Conservation (phyloP, 1,284 basidiomycete genomes). For the Schizophyllum amplum region DNA sequence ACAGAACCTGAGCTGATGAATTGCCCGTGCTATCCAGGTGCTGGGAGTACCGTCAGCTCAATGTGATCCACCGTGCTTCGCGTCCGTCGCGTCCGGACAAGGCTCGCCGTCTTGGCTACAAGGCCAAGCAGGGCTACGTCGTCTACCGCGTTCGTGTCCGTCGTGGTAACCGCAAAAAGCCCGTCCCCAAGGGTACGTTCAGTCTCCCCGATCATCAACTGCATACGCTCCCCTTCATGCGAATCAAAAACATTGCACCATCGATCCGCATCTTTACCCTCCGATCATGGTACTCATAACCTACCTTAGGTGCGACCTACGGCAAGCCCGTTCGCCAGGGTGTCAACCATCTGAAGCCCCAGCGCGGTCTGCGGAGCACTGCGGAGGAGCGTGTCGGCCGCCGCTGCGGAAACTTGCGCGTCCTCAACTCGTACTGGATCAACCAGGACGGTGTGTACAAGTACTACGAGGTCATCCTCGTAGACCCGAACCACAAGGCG, state of each 20-base stretch:
- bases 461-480: conserved; percentile 98
- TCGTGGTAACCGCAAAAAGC: conserved; percentile 99
- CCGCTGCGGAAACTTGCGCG: conserved; percentile 93
- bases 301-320: conserved; percentile 77
- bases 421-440: conserved; percentile 99
- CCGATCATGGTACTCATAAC: not conserved
- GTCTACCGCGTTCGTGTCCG: conserved; percentile 97
- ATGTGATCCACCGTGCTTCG: conserved; percentile 96
- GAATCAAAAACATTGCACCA: too few relatives aligned
- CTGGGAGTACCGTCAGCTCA: conserved; percentile 99
- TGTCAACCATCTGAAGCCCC: conserved; percentile 99
- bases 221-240: not conserved
- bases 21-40: conserved; percentile 48
- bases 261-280: not conserved
- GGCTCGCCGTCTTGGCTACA: conserved; percentile 98
- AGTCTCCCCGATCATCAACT: not conserved
- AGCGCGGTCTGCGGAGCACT: conserved; percentile 86
- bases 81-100: conserved; percentile 99
- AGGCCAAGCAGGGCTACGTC: conserved; percentile 99
- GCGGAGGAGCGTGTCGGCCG: conserved; percentile 98
- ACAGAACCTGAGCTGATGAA: not conserved
- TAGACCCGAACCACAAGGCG: conserved; percentile 90
- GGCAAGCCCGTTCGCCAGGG: conserved; percentile 99
- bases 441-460: conserved; percentile 99
- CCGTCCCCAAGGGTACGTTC: conserved; percentile 83